phyloP scores from a whole-genome alignment of 108 stramenopile genomes.

The Poteriospumella lacustris region DNA sequence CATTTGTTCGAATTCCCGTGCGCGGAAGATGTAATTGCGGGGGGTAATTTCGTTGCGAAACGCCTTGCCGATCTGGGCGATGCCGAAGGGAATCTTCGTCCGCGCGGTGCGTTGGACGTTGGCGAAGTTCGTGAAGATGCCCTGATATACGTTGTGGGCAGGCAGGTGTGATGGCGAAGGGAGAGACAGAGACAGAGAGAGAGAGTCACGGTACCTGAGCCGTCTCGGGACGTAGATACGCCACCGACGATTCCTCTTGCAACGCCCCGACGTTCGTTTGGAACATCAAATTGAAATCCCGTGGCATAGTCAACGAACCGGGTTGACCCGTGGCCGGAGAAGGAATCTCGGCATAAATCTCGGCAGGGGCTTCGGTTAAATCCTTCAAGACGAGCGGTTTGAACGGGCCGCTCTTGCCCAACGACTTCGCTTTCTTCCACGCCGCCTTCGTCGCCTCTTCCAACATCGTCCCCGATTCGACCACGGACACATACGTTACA shows the following conservation, averaged over 20 bases:
- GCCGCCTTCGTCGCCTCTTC: conserved; percentile 68
- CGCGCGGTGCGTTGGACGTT: conserved; percentile 71
- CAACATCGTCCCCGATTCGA: conserved; percentile 77
- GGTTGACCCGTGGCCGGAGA: conserved; percentile 79
- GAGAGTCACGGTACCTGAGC: conserved; percentile 69
- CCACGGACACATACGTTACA: conserved; percentile 75
- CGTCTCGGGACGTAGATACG: conserved; percentile 93
- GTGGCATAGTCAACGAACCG: conserved; percentile 69
- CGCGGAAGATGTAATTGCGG: conserved; percentile 89
- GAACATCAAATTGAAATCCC: conserved; percentile 97
- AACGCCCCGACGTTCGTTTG: conserved; percentile 85
- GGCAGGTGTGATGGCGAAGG: no score
- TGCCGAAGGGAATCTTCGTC: conserved; percentile 66
- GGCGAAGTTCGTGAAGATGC: conserved; percentile 91
- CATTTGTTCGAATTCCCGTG: conserved; percentile 97
- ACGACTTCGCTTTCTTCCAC: conserved; percentile 50
- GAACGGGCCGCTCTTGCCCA: conserved; percentile 23
- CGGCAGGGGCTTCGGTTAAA: conserved; percentile 66
- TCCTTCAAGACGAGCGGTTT: conserved; percentile 65
- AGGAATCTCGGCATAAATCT: conserved; percentile 73
- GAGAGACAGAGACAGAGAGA: no score
- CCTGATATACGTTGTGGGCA: no score
- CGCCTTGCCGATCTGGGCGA: conserved; percentile 94
- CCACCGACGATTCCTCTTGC: conserved; percentile 65
- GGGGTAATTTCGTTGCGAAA: conserved; percentile 97